A percentile compares a stretch with the other conserved stretches of the same genome.
phyloP scores from a whole-genome alignment of 2,329 filamentous ascomycete genomes.

The Fusarium goolgardi region DNA sequence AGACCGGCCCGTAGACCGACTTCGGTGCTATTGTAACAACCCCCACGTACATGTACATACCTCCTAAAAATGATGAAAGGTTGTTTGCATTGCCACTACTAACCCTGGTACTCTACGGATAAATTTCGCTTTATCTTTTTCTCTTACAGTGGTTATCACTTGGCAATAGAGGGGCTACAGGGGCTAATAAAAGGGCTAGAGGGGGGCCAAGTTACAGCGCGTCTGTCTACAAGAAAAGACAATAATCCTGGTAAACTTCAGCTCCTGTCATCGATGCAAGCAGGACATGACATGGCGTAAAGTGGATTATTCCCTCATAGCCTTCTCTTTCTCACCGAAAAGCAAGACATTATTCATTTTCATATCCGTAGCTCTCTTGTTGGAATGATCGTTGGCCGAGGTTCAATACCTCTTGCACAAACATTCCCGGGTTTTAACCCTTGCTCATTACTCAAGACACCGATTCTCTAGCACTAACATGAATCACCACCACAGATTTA shows the following conservation, averaged over 20 bases:
- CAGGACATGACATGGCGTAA: neutral
- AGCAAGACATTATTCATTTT: slow-evolving; percentile 15
- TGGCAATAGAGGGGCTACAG: slow-evolving; percentile 11
- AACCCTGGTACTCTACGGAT: neutral
- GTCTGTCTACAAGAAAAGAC: too few species aligned
- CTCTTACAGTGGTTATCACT: slow-evolving; percentile 17
- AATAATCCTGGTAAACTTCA: slow-evolving; percentile 8
- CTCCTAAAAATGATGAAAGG: too few species aligned
- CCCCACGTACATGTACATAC: slow-evolving; percentile 17
- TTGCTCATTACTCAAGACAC: slow-evolving; percentile 14
- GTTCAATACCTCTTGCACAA: slow-evolving; percentile 13
- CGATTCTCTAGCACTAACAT: slow-evolving; percentile 7
- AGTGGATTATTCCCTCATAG: neutral
- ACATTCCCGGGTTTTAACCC: slow-evolving; percentile 18
- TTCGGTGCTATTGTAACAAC: slow-evolving; percentile 14
- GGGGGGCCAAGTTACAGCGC: too few species aligned
- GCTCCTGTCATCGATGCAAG: slow-evolving; percentile 1
- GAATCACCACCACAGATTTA: slow-evolving; percentile 1
- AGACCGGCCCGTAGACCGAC: slow-evolving; percentile 29
- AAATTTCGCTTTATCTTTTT: neutral
- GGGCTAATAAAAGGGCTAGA: neutral
- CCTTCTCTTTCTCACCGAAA: neutral
- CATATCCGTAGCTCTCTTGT: neutral
- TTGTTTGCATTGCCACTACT: too few species aligned
- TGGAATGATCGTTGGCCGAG: slow-evolving; percentile 32